Conservation (phyloP, 768 basidiomycete species). For the Leccinum uliginosum region DNA sequence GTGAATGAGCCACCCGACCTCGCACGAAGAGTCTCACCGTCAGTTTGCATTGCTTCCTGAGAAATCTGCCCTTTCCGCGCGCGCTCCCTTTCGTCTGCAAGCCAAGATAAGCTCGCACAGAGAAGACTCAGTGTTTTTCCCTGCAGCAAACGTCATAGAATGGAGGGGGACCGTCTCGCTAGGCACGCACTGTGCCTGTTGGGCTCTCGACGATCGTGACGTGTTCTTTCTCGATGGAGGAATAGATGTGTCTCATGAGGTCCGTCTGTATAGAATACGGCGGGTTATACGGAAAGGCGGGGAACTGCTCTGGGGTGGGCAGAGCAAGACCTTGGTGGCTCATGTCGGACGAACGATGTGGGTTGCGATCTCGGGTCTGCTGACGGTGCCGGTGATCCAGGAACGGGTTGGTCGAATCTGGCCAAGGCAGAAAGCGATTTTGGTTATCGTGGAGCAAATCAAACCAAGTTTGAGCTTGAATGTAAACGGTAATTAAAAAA, state of each 20-base stretch:
- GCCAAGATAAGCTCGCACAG: constrained; percentile 73
- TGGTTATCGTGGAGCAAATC: constrained; percentile 1
- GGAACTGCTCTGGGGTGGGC: constrained; percentile 62
- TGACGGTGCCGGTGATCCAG: constrained; percentile 6
- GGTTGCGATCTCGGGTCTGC: neutral
- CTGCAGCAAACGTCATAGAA: constrained; percentile 34
- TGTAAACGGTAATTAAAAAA: constrained; percentile 24
- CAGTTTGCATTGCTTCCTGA: constrained; percentile 20
- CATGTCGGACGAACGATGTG: no score
- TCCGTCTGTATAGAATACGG: constrained; percentile 84
- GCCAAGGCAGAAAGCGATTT: constrained; percentile 2
- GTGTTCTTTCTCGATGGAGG: constrained; percentile 66
- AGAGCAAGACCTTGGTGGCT: constrained; percentile 32
- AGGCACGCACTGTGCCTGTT: constrained; percentile 69
- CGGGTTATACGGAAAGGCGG: constrained; percentile 77
- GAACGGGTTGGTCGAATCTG: constrained; percentile 3
- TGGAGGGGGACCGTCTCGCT: constrained; percentile 38
- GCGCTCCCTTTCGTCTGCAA: constrained; percentile 63
- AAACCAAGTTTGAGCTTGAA: constrained; percentile 16
- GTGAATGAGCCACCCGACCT: constrained; percentile 22
- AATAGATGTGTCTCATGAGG: constrained; percentile 86
- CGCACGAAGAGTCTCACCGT: constrained; percentile 17
- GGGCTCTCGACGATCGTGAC: constrained; percentile 87
- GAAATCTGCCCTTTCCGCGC: constrained; percentile 62
- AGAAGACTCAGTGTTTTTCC: constrained; percentile 85